These are phyloP conservation scores for Claviceps sp. DNA, from an alignment of 2,329 filamentous ascomycete genomes.

Conservation along the genomic window DNA sequence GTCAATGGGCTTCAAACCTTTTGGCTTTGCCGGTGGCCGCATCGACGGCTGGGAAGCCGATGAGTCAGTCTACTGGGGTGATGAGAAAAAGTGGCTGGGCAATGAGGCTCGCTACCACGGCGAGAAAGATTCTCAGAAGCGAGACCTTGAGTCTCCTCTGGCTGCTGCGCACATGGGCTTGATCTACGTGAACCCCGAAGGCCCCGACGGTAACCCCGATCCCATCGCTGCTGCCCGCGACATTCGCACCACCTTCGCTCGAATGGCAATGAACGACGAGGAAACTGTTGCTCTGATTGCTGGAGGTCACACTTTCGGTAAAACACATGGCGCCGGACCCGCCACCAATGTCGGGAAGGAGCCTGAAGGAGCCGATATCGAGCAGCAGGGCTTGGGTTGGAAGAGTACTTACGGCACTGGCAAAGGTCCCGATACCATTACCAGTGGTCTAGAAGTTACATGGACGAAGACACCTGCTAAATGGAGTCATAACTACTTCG, in stretches of 20 bases:
- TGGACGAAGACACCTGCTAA: slow-evolving; percentile 66
- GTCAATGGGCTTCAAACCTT: slow-evolving; percentile 60
- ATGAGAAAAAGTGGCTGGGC: slow-evolving; percentile 60
- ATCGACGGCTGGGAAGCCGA: slow-evolving; percentile 63
- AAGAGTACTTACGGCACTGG: slow-evolving; percentile 48
- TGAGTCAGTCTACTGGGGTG: slow-evolving; percentile 65
- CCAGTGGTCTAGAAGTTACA: slow-evolving; percentile 63
- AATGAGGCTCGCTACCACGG: slow-evolving; percentile 56
- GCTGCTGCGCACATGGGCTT: slow-evolving; percentile 56
- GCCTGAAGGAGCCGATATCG: slow-evolving; percentile 50
- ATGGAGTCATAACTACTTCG: slow-evolving; percentile 63
- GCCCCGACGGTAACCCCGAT: slow-evolving; percentile 59
- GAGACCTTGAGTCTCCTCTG: slow-evolving; percentile 54
- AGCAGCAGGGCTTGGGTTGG: slow-evolving; percentile 63
- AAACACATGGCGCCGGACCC: slow-evolving; percentile 62
- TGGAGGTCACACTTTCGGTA: slow-evolving; percentile 67
- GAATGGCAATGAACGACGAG: slow-evolving; percentile 75
- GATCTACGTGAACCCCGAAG: slow-evolving; percentile 74
- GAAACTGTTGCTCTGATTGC: slow-evolving; percentile 71
- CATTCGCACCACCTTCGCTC: slow-evolving; percentile 60
- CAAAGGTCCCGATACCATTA: slow-evolving; percentile 61
- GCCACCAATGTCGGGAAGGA: slow-evolving; percentile 51
- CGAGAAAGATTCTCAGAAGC: slow-evolving; percentile 38
- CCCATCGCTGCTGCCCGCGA: slow-evolving; percentile 55
- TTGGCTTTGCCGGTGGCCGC: slow-evolving; percentile 62